Evolutionary conservation across 2,329 filamentous ascomycete species (phyloP).

Genomic region (Colletotrichum costaricense): DNA sequence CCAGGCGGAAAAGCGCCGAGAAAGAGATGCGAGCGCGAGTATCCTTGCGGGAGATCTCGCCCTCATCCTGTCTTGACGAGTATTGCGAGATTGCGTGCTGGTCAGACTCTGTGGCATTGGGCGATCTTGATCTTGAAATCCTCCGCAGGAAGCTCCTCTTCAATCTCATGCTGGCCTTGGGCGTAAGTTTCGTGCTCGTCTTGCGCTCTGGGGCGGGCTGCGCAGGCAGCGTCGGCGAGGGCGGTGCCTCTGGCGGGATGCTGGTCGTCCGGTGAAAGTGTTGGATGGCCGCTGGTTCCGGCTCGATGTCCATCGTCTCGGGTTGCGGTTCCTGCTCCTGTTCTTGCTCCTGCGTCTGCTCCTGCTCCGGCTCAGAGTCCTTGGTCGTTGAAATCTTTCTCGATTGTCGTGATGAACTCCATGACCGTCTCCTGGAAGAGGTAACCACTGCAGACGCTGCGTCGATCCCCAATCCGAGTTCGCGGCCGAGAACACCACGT

Average conservation of each 20-base stretch:
- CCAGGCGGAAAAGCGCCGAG: conserved; percentile 81
- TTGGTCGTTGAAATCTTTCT: conserved; percentile 42
- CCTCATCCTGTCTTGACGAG: conserved; percentile 55
- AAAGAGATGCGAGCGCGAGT: conserved; percentile 65
- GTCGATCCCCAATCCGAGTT: conserved; percentile 64
- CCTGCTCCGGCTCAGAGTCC: conserved; percentile 23
- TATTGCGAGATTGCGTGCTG: conserved; percentile 48
- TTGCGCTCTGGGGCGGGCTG: conserved; percentile 11
- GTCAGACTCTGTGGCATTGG: conserved; percentile 53
- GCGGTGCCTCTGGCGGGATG: conserved; percentile 48
- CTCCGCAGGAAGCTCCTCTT: conserved; percentile 54
- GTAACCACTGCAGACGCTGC: conserved; percentile 66
- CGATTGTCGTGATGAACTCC: conserved; percentile 47
- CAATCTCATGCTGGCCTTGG: conserved; percentile 45
- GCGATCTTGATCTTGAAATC: conserved; percentile 63
- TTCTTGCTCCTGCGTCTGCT: conserved; percentile 13
- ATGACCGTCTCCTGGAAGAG: conserved; percentile 64
- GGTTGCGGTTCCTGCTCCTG: not conserved
- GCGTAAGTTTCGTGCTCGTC: conserved; percentile 33
- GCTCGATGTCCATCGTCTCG: conserved; percentile 24
- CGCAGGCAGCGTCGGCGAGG: conserved; percentile 32
- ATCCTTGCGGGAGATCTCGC: conserved; percentile 62
- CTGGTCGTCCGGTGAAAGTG: conserved; percentile 63
- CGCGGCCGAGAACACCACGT: conserved; percentile 70
- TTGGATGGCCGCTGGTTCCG: conserved; percentile 36